Conservation (phyloP, 2,329 filamentous ascomycete species). For the Xylogone sp. region DNA sequence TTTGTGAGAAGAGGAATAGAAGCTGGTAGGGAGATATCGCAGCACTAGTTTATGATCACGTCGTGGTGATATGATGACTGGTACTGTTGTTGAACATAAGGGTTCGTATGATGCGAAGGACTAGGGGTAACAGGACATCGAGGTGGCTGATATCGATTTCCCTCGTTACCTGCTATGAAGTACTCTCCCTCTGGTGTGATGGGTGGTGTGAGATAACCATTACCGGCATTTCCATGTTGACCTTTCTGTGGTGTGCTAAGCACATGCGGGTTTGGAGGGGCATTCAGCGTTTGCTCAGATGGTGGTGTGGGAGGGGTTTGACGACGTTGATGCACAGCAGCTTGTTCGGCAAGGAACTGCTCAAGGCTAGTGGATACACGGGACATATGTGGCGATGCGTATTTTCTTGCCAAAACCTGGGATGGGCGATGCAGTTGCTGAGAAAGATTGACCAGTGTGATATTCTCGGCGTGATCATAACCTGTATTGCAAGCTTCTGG, state of each 20-base stretch:
- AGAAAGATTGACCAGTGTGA: slow-evolving; percentile 49
- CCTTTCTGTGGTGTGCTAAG: slow-evolving; percentile 78
- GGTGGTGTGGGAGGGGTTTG: slow-evolving; percentile 61
- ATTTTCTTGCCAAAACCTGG: slow-evolving; percentile 64
- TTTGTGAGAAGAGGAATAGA: slow-evolving; percentile 2
- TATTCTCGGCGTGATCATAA: slow-evolving; percentile 71
- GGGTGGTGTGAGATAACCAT: slow-evolving; percentile 80
- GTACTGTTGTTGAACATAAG: slow-evolving; percentile 36
- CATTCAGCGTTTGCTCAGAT: slow-evolving; percentile 48
- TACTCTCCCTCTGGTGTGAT: slow-evolving; percentile 73
- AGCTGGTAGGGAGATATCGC: not conserved
- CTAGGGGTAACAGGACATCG: slow-evolving; percentile 62
- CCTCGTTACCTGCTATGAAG: slow-evolving; percentile 33
- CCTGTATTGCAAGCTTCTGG: slow-evolving; percentile 70
- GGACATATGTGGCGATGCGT: slow-evolving; percentile 62
- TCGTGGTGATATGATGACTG: slow-evolving; percentile 44
- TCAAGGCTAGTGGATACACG: slow-evolving; percentile 62
- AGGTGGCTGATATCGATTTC: slow-evolving; percentile 21
- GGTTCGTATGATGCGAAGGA: slow-evolving; percentile 40
- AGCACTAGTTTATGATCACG: slow-evolving; percentile 26
- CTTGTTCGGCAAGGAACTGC: slow-evolving; percentile 62
- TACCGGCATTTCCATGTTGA: slow-evolving; percentile 54
- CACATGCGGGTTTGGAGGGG: slow-evolving; percentile 39
- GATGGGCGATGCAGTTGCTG: slow-evolving; percentile 66
- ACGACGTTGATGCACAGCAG: slow-evolving; percentile 45